These are phyloP conservation scores for Cercis canadensis DNA, from an alignment of 306 rosid species.

Conservation along the genomic window DNA sequence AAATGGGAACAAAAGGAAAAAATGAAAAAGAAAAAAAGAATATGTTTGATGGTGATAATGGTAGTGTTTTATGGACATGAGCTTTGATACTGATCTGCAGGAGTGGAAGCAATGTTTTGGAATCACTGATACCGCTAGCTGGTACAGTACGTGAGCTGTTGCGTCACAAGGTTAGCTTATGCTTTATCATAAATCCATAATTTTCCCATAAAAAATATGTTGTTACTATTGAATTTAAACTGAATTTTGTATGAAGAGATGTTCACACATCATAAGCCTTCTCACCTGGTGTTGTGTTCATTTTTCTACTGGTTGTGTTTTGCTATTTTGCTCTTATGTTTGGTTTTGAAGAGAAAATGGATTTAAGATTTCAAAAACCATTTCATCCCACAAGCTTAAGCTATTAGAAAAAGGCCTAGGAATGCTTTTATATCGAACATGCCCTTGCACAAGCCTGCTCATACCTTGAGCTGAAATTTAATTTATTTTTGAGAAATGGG, in stretches of 20 bases:
- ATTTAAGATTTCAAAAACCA: too few species aligned
- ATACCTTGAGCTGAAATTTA: too few species aligned
- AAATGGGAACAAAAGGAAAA: constrained; percentile 9
- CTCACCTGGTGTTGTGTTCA: too few species aligned
- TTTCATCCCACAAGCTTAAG: too few species aligned
- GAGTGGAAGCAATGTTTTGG: constrained; percentile 70
- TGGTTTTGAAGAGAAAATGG: too few species aligned
- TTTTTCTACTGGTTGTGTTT: too few species aligned
- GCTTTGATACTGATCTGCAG: constrained; percentile 57
- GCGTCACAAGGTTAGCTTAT: constrained; percentile 69
- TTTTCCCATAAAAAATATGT: background rate
- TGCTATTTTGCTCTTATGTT: too few species aligned
- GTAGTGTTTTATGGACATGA: constrained; percentile 24
- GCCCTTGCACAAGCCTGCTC: too few species aligned
- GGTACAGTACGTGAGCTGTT: constrained; percentile 65
- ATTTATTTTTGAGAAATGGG: too few species aligned
- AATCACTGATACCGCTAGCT: constrained; percentile 72
- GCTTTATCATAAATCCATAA: constrained; percentile 7
- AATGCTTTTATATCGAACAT: too few species aligned
- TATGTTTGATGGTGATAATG: constrained; percentile 19
- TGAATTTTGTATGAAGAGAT: background rate
- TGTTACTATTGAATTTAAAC: background rate
- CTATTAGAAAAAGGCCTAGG: too few species aligned
- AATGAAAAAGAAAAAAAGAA: constrained; percentile 14
- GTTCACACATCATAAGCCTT: too few species aligned